Percentiles rank a stretch among this genome's conserved stretches.
These are phyloP conservation scores for Trichomonascaceae sp. DNA, from an alignment of 1,139 yeast species.

Conservation along the genomic window DNA sequence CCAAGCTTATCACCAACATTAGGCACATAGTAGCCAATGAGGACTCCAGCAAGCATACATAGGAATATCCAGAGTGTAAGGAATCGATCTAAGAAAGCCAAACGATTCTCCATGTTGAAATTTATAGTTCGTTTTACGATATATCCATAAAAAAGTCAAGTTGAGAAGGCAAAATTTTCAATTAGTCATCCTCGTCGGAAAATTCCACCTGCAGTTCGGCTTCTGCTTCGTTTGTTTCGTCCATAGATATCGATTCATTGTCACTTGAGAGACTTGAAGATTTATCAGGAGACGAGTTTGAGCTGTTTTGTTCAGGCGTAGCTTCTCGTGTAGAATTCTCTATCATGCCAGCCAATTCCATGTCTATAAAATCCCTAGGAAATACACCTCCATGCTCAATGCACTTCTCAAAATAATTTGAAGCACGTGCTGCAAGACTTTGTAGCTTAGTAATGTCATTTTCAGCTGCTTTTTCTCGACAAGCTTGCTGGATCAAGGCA, in stretches of 20 bases:
- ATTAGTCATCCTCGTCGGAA: not conserved
- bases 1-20: not conserved
- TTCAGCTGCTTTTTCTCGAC: conserved; percentile 8
- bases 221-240: not conserved
- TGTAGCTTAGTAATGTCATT: conserved; percentile 1
- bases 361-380: conserved; percentile 20
- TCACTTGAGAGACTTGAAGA: not conserved
- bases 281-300: not conserved
- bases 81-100: conserved; percentile 20
- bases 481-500: conserved; percentile 23
- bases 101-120: not conserved
- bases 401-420: conserved; percentile 31
- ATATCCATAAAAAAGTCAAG: not conserved
- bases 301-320: not conserved
- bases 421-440: conserved; percentile 18
- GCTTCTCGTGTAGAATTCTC: not conserved
- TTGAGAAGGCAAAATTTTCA: too few species aligned
- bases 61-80: conserved; percentile 29
- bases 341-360: conserved; percentile 8
- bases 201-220: not conserved
- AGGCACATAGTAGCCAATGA: conserved; percentile 30
- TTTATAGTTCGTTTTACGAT: not conserved
- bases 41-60: conserved; percentile 29
- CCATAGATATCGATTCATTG: not conserved
- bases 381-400: conserved; percentile 26